These are phyloP conservation scores for Cajanus cajan DNA, from an alignment of 306 rosid genomes.

Conservation along the genomic window DNA sequence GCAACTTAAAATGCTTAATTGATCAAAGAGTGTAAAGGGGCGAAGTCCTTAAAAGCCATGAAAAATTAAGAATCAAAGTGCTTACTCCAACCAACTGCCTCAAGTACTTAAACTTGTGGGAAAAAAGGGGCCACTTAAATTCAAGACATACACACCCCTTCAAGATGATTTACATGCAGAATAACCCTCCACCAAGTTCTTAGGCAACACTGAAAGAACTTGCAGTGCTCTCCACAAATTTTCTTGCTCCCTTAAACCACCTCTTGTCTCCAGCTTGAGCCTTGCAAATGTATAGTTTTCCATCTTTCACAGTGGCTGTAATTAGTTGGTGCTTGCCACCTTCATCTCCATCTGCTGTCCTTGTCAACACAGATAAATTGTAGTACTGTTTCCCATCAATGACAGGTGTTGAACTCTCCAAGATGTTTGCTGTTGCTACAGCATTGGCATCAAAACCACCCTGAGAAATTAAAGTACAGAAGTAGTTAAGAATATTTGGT, in stretches of 20 bases:
- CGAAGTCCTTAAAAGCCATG: slow-evolving; percentile 13
- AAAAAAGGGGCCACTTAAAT: slow-evolving; percentile 28
- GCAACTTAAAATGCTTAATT: slow-evolving; percentile 10
- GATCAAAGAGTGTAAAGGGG: not conserved
- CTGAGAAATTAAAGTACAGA: slow-evolving; percentile 43
- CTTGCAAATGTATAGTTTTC: slow-evolving; percentile 90
- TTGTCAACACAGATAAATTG: slow-evolving; percentile 73
- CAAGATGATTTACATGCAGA: slow-evolving; percentile 56
- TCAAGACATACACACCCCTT: slow-evolving; percentile 36
- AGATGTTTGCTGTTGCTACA: slow-evolving; percentile 83
- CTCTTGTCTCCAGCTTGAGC: slow-evolving; percentile 99
- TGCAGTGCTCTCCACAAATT: slow-evolving; percentile 71
- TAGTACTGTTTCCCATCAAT: slow-evolving; percentile 60
- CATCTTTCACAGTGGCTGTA: slow-evolving; percentile 76
- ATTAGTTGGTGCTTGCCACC: slow-evolving; percentile 94
- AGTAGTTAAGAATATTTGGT: not conserved
- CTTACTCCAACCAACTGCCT: slow-evolving; percentile 48
- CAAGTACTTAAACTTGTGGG: slow-evolving; percentile 31
- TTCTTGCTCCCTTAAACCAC: slow-evolving; percentile 98
- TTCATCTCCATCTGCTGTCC: slow-evolving; percentile 98
- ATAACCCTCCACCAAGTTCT: slow-evolving; percentile 15
- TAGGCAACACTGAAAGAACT: slow-evolving; percentile 90
- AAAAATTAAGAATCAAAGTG: slow-evolving; percentile 34
- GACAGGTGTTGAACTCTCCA: slow-evolving; percentile 48
- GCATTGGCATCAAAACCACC: slow-evolving; percentile 85